Percentiles rank a stretch among this genome's conserved stretches.
Evolutionary conservation across 106 monocot species (phyloP).

Genomic region (Acanthochlamys bracteata): DNA sequence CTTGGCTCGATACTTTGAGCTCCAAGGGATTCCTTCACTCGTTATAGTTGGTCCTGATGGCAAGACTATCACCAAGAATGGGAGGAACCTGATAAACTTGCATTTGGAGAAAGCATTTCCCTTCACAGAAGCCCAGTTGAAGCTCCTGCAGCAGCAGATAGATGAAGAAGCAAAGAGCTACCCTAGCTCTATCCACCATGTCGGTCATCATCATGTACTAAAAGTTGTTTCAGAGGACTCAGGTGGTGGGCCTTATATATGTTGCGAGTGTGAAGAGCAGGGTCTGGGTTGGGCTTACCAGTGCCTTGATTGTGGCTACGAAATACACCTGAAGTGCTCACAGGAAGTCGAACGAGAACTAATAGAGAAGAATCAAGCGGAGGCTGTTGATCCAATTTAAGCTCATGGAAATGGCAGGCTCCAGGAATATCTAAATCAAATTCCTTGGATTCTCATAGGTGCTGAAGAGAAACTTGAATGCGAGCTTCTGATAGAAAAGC

Average conservation of each 20-base stretch:
- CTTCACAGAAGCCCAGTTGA: slow-evolving; percentile 20
- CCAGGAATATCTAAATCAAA: background rate
- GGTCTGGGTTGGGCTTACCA: slow-evolving; percentile 56
- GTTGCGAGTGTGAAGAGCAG: slow-evolving; percentile 58
- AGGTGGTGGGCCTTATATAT: slow-evolving; percentile 44
- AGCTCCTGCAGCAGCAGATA: slow-evolving; percentile 24
- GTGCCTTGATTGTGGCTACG: slow-evolving; percentile 48
- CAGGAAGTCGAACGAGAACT: slow-evolving; percentile 6
- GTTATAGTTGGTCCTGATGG: slow-evolving; percentile 46
- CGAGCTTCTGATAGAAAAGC: no score
- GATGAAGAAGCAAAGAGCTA: slow-evolving; percentile 49
- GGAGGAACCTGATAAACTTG: slow-evolving; percentile 45
- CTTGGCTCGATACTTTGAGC: slow-evolving; percentile 31
- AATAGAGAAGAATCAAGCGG: slow-evolving; percentile 6
- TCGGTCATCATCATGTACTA: slow-evolving; percentile 33
- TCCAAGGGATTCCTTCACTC: slow-evolving; percentile 31
- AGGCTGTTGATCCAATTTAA: slow-evolving; percentile 5
- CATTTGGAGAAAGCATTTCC: slow-evolving; percentile 44
- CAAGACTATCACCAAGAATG: slow-evolving; percentile 38
- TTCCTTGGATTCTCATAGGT: background rate
- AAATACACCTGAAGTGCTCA: slow-evolving; percentile 44
- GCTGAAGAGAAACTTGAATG: background rate
- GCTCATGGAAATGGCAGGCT: slow-evolving; percentile 6
- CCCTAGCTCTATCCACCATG: slow-evolving; percentile 29
- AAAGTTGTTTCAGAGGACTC: slow-evolving; percentile 39